Evolutionary conservation across 441 rosid genomes (phyloP).

Genomic region (Adansonia rubrostipa): DNA sequence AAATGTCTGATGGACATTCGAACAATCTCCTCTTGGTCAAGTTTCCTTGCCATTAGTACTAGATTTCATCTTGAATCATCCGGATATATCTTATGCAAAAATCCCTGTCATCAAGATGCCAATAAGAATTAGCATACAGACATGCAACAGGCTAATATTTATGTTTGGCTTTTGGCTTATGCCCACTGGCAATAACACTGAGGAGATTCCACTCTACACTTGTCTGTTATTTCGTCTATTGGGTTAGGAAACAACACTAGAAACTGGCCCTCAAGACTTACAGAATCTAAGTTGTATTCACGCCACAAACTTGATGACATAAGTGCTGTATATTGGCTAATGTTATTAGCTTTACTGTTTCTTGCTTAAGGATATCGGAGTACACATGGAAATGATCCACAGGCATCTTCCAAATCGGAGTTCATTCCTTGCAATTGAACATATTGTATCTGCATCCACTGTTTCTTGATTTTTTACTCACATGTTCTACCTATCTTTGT

Average conservation of each 20-base stretch:
- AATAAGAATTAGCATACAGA: neutral
- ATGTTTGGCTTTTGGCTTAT: constrained; percentile 24
- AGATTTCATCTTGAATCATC: constrained; percentile 11
- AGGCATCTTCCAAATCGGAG: neutral
- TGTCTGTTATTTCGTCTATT: neutral
- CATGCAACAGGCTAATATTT: neutral
- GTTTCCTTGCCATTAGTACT: constrained; percentile 8
- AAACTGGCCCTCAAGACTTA: neutral
- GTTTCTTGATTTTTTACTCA: neutral
- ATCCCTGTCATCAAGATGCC: neutral
- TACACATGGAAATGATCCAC: neutral
- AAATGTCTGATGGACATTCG: constrained; percentile 33
- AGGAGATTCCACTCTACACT: constrained; percentile 4
- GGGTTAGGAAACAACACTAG: constrained; percentile 1
- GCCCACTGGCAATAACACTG: neutral
- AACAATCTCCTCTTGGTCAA: constrained; percentile 14
- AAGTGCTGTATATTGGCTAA: neutral
- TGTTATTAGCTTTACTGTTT: constrained; percentile 1
- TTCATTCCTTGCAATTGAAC: neutral
- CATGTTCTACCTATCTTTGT: constrained; percentile 1
- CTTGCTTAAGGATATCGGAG: neutral
- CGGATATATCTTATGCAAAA: constrained; percentile 8
- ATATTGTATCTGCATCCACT: neutral
- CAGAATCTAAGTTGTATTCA: constrained; percentile 15
- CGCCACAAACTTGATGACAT: constrained; percentile 15